Evolutionary conservation across 805 yeast genomes (phyloP), one percentile per base, ranked within the genome.

Genomic region (Danielozyma ontarioensis): DNA sequence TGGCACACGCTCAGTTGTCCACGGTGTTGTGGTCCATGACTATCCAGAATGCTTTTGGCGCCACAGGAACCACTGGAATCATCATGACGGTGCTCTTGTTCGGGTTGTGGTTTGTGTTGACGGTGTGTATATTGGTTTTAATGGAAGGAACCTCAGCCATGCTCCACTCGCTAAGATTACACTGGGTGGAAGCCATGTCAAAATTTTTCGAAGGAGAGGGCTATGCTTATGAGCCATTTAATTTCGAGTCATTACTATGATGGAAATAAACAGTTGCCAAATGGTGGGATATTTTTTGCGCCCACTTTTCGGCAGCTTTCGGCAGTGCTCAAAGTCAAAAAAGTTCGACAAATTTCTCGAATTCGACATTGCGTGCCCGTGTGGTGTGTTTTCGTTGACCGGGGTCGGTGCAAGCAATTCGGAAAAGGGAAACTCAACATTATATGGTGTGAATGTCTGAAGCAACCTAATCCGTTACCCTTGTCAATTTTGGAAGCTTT

Each of bases 61-160:
- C 67, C 3, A 68, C 80, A 3, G 93, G 90, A 3, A 42, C 63
- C 6, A 47, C 70, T 4, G 95, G 96, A 10, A 83, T 87, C 1
- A 42, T 80, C 17, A 78, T 76, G 72, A 78, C 86, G 2, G 93
- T 89, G 25, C 52, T 83, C 16, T 63, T 93, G 54, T 93, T 93
- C 58, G 95, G 83, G 15, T 78, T 93, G 83, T 93, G 99, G 99
- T 88, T 93, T 57, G 76, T 76, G 3, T 68, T 93, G 41, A 90
- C 98, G 0, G 90, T 89, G 17, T 83, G 86, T 51, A 87, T 93
- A 48, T 72, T 93, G 52, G 97, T 93, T 11, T 68, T 84, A 33
- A 93, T 93, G 99, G 99, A 93, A 63, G 99, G 98, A 38, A 93
- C 99, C 0, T 87, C 97, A 17, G 98, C 98, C 23, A 93, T 93